Evolutionary conservation across 2,329 filamentous ascomycete genomes (phyloP).

Genomic region (Calonectria leucothoes): DNA sequence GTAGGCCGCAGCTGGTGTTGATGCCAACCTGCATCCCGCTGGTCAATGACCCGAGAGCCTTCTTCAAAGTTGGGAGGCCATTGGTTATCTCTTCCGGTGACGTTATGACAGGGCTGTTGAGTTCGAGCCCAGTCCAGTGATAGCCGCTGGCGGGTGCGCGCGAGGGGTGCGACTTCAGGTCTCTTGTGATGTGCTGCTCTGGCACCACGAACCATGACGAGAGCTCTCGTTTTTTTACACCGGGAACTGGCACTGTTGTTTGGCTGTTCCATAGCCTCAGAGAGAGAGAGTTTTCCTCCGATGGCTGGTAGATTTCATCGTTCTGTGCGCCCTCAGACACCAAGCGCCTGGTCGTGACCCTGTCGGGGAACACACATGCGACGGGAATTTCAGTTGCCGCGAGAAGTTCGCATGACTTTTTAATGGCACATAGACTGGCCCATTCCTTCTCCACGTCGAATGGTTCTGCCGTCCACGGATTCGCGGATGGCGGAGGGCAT

Average conservation of each 20-base stretch:
- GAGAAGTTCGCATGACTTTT: constrained; percentile 37
- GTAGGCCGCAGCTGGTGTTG: constrained; percentile 41
- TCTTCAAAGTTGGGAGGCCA: constrained; percentile 34
- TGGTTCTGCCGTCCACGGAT: constrained; percentile 1
- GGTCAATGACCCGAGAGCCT: constrained; percentile 30
- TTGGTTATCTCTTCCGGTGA: constrained; percentile 29
- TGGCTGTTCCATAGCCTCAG: background rate
- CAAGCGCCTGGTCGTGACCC: constrained; percentile 3
- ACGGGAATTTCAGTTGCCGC: constrained; percentile 31
- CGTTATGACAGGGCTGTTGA: constrained; percentile 41
- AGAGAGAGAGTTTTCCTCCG: background rate
- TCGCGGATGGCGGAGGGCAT: constrained; percentile 22
- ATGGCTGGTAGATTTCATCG: constrained; percentile 24
- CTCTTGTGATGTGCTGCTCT: constrained; percentile 36
- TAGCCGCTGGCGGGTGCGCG: constrained; percentile 32
- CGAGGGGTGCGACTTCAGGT: constrained; percentile 25
- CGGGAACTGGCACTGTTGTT: background rate
- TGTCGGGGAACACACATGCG: constrained; percentile 25
- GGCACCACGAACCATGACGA: constrained; percentile 37
- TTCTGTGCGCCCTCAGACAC: constrained; percentile 15
- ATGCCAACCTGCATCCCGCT: constrained; percentile 35
- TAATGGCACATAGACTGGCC: constrained; percentile 12
- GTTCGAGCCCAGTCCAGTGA: constrained; percentile 40
- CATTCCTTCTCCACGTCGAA: background rate
- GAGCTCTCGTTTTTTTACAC: background rate